Base-by-base conservation (phyloP, 352 stramenopile species). In the Phytophthora pluvialis region DNA sequence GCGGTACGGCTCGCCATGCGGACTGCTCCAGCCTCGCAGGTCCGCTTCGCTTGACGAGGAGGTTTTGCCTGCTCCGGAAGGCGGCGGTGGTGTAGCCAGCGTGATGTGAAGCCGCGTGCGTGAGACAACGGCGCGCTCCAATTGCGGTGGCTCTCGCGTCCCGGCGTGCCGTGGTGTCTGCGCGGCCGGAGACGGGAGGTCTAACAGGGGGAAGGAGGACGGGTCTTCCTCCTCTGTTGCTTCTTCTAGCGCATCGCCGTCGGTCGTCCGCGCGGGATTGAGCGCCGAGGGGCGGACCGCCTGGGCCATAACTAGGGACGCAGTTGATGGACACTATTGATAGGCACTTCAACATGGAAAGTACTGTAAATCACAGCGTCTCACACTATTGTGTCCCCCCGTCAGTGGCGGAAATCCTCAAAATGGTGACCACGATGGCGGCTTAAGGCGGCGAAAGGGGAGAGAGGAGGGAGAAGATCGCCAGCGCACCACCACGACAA, bases 1-100 rank as follows among this genome's bases (percentile, higher is more conserved):
- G 0, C 80, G 72, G 44, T 91, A 93, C 1, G 84, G 84, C 60
- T 91, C 77, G 5, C 82, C 82, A 47, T 89, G 75, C 7, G 85
- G 85, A 56, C 85, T 91, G 39, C 79, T 83, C 85, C 85, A 93
- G 4, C 85, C 85, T 3, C 70, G 69, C 12, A 75, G 67, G 9
- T 81, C 72, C 9, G 4, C 33, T 18, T 64, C 32, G 35, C 18
- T 54, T 7, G 2, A 35, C 2, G 21, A 31, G 6, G 38, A 18
- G 11, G 32, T 7, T 28, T 64, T 72, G 18, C 6, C 38, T 49
- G 39, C 32, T 16, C 32, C 45, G 4, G 39, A 44, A 15, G 51
- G 16, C 3, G 49, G 15, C 2, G 46, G 21, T 7, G 38, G 32
- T 9, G 50, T 16, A 32, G 67, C 48, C 18, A 90, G 54, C 6